A percentile compares a stretch with the other conserved stretches of the same genome.
phyloP scores from a whole-genome alignment of 2,329 filamentous ascomycete species.

The Xylaria sp. region DNA sequence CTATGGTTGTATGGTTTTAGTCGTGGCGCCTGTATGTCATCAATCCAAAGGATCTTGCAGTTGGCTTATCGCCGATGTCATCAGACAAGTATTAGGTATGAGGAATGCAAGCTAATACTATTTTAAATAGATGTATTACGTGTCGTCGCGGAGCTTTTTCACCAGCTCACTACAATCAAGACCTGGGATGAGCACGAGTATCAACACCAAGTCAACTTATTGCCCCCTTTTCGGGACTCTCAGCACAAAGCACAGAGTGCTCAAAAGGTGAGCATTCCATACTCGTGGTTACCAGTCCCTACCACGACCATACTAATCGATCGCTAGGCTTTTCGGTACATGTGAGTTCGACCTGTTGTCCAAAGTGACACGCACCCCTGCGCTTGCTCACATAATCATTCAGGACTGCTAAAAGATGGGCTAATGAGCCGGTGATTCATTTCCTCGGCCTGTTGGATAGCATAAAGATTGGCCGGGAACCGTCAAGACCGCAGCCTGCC shows the following conservation, averaged over 20 bases:
- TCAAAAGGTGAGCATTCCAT: constrained; percentile 28
- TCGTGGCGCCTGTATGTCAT: constrained; percentile 51
- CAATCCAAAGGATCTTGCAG: constrained; percentile 3
- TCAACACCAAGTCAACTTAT: constrained; percentile 26
- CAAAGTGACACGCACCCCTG: neutral
- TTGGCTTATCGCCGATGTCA: neutral
- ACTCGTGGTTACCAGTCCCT: neutral
- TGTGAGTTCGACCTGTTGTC: constrained; percentile 27
- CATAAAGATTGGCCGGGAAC: constrained; percentile 47
- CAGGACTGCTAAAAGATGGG: constrained; percentile 37
- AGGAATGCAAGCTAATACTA: constrained; percentile 21
- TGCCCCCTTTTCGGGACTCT: constrained; percentile 37
- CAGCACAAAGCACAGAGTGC: constrained; percentile 31
- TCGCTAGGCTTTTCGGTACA: constrained; percentile 35
- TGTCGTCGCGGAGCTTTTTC: constrained; percentile 54
- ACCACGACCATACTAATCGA: constrained; percentile 13
- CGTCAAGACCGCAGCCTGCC: constrained; percentile 48
- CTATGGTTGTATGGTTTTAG: constrained; percentile 56
- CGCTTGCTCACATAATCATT: constrained; percentile 22
- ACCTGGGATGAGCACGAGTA: constrained; percentile 38
- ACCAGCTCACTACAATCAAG: constrained; percentile 43
- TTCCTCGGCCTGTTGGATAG: constrained; percentile 55
- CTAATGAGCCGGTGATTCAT: constrained; percentile 49
- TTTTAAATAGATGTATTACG: constrained; percentile 48
- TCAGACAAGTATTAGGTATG: neutral